These are phyloP conservation scores for Solanum okadae DNA, from an alignment of 257 asterid species.

Conservation along the genomic window DNA sequence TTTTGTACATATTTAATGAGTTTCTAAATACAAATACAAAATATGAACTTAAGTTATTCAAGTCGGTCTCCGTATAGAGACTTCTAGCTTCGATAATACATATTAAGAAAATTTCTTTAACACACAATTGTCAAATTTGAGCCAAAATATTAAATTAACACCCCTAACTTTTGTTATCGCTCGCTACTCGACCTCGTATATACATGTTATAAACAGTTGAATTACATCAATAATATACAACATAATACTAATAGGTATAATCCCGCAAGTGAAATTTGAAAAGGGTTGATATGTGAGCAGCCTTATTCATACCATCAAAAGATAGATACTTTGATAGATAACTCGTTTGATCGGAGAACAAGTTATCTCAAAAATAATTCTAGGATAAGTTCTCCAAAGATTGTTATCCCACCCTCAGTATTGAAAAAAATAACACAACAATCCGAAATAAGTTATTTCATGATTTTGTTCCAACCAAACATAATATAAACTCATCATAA, in stretches of 20 bases:
- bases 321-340: not conserved
- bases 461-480: not conserved
- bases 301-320: not conserved
- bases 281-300: not conserved
- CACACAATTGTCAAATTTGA: not conserved
- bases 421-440: not conserved
- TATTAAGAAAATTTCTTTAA: no score
- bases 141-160: not conserved
- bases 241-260: not conserved
- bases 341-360: not conserved
- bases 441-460: rapidly evolving
- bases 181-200: not conserved
- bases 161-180: not conserved
- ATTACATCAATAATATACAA: not conserved
- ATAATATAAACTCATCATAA: no score
- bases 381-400: not conserved
- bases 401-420: not conserved
- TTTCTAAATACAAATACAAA: not conserved
- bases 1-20: not conserved
- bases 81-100: not conserved
- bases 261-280: not conserved
- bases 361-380: not conserved
- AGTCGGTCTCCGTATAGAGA: no score
- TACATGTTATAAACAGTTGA: not conserved
- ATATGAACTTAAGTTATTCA: no score